phyloP scores from a whole-genome alignment of 345 rosid species.

The Dipteronia sinensis region DNA sequence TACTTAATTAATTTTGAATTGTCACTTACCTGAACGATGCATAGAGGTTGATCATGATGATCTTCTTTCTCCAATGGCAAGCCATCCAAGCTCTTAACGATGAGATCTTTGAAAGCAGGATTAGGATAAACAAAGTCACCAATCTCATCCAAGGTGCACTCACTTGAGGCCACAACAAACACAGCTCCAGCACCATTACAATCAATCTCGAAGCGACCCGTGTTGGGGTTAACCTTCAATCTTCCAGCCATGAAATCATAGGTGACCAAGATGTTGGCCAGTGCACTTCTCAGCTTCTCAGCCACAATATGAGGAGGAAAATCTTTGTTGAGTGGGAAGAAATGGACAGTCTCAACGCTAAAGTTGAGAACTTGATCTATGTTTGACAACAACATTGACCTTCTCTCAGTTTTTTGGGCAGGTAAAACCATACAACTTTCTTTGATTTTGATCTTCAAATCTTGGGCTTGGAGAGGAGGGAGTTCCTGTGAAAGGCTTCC shows the following conservation, averaged over 20 bases:
- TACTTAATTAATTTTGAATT: too few relatives aligned
- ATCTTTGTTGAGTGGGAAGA: conserved; percentile 52
- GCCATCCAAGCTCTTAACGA: conserved; percentile 34
- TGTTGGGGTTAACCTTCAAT: conserved; percentile 41
- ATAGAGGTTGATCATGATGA: conserved; percentile 55
- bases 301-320: conserved; percentile 51
- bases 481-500: conserved; percentile 32
- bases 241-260: conserved; percentile 79
- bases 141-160: conserved; percentile 48
- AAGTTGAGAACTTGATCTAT: conserved; percentile 80
- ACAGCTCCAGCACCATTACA: conserved; percentile 69
- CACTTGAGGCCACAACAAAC: conserved; percentile 58
- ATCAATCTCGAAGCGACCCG: conserved; percentile 58
- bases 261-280: conserved; percentile 39
- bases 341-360: conserved; percentile 72
- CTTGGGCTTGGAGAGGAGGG: conserved; percentile 36
- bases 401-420: conserved; percentile 32
- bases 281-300: conserved; percentile 45
- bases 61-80: conserved; percentile 31
- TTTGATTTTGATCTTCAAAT: conserved; percentile 56
- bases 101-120: conserved; percentile 61
- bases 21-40: conserved; percentile 59
- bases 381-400: conserved; percentile 70
- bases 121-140: conserved; percentile 87
- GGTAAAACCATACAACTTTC: conserved; percentile 51